These are phyloP conservation scores for Brassica cretica DNA, from an alignment of 345 rosid genomes.

Conservation along the genomic window DNA sequence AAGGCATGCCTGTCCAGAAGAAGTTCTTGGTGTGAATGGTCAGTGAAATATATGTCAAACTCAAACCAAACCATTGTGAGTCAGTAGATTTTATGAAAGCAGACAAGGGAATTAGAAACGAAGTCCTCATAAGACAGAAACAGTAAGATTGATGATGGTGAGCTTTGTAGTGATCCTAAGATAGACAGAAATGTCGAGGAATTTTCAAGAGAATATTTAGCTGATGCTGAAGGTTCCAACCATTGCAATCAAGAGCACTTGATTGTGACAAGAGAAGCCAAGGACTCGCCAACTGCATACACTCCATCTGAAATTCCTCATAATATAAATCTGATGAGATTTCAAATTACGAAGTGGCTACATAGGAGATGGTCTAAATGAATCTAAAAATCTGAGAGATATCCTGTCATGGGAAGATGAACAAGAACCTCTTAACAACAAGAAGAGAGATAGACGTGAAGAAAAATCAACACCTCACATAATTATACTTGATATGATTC, in stretches of 20 bases:
- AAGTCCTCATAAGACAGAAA: background rate
- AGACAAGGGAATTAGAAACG: background rate
- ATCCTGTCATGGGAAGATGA: too few relatives aligned
- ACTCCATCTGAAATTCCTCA: too few relatives aligned
- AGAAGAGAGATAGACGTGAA: constrained; percentile 29
- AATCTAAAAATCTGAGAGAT: constrained; percentile 16
- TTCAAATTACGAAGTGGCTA: background rate
- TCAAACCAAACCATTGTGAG: constrained; percentile 20
- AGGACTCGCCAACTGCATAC: too few relatives aligned
- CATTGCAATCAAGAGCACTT: constrained; percentile 16
- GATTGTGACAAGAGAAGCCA: too few relatives aligned
- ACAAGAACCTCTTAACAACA: constrained; percentile 12
- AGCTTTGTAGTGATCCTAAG: constrained; percentile 17
- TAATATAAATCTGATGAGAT: too few relatives aligned
- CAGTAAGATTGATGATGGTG: background rate
- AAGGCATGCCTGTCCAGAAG: constrained; percentile 57
- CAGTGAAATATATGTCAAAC: constrained; percentile 36
- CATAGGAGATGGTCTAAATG: constrained; percentile 27
- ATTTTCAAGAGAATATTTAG: constrained; percentile 21
- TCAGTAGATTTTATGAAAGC: constrained; percentile 23
- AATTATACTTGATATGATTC: too few relatives aligned
- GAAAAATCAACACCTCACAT: constrained; percentile 26
- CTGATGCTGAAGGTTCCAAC: background rate
- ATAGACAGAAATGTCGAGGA: constrained; percentile 15
- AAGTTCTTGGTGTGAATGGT: constrained; percentile 49